Percentiles rank a stretch among this genome's conserved stretches.
Evolutionary conservation across 495 filamentous ascomycete genomes (phyloP).

Genomic region (Aspergillus indologenus): DNA sequence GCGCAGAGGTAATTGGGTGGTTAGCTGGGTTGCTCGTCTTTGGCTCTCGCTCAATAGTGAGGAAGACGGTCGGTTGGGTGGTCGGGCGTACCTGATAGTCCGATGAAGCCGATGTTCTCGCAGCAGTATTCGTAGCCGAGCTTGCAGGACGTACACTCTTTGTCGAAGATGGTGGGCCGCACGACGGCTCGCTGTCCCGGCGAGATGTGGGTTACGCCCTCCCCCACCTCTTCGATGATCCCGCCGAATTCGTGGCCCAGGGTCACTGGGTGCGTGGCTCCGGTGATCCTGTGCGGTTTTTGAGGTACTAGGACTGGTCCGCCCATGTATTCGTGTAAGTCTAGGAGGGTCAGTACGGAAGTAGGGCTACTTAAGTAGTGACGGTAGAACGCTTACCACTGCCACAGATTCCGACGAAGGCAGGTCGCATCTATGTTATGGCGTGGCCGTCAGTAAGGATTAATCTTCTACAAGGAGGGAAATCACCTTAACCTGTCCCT

Average conservation of each 20-base stretch:
- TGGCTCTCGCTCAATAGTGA: not conserved
- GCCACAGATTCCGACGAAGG: constrained; percentile 57
- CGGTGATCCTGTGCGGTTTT: constrained; percentile 53
- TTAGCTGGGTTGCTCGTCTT: not conserved
- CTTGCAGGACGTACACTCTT: constrained; percentile 51
- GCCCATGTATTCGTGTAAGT: constrained; percentile 22
- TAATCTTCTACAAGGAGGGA: not conserved
- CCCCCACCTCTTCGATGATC: constrained; percentile 55
- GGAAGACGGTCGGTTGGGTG: not conserved
- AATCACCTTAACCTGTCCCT: constrained; percentile 38
- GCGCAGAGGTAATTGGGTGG: too few species aligned
- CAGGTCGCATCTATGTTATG: constrained; percentile 42
- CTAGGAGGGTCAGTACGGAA: not conserved
- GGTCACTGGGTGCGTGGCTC: constrained; percentile 49
- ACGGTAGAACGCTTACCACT: constrained; percentile 45
- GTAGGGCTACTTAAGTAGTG: not conserved
- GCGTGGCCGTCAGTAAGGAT: not conserved
- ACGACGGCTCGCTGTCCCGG: constrained; percentile 54
- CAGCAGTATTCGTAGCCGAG: constrained; percentile 55
- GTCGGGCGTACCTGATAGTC: constrained; percentile 44
- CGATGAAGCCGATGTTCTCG: constrained; percentile 58
- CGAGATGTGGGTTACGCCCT: constrained; percentile 45
- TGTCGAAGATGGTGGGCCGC: constrained; percentile 60
- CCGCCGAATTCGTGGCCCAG: constrained; percentile 63
- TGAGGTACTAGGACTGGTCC: constrained; percentile 53